Conservation (phyloP, 805 yeast genomes). For the Pichia pseudocactophila region DNA sequence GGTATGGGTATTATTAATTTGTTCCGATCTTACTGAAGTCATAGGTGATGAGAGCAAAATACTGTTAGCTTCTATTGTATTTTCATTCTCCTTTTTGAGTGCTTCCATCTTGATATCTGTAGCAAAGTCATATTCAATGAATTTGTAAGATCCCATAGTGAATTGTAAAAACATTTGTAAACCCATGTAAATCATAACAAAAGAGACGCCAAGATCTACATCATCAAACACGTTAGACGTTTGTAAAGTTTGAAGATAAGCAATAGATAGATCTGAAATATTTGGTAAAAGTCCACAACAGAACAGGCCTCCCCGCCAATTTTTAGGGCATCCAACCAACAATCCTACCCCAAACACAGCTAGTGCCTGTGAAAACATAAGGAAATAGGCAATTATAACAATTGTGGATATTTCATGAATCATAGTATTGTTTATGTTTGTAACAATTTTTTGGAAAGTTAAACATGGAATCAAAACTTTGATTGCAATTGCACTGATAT, state of each 20-base stretch:
- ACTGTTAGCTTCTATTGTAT: background rate
- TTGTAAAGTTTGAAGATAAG: slow-evolving; percentile 67
- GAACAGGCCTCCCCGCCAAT: slow-evolving; percentile 66
- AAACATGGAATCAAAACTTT: slow-evolving; percentile 67
- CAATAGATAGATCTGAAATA: slow-evolving; percentile 77
- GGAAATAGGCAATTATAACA: slow-evolving; percentile 39
- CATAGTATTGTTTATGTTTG: slow-evolving; percentile 55
- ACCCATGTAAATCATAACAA: slow-evolving; percentile 71
- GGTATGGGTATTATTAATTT: background rate
- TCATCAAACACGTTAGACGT: slow-evolving; percentile 49
- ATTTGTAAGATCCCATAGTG: slow-evolving; percentile 64
- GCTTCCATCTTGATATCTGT: slow-evolving; percentile 10
- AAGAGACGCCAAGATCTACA: slow-evolving; percentile 73
- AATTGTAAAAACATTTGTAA: slow-evolving; percentile 60
- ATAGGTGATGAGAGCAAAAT: background rate
- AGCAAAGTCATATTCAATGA: slow-evolving; percentile 63
- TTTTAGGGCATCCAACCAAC: slow-evolving; percentile 48
- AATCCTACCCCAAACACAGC: slow-evolving; percentile 32
- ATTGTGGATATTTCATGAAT: slow-evolving; percentile 63
- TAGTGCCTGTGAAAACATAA: slow-evolving; percentile 25
- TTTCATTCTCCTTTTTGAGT: background rate
- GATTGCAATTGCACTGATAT: slow-evolving; percentile 63
- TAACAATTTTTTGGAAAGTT: slow-evolving; percentile 63
- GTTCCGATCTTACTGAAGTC: background rate
- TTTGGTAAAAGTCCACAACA: slow-evolving; percentile 72